Evolutionary conservation across 345 rosid genomes (phyloP).

Genomic region (Trapa bicornis): DNA sequence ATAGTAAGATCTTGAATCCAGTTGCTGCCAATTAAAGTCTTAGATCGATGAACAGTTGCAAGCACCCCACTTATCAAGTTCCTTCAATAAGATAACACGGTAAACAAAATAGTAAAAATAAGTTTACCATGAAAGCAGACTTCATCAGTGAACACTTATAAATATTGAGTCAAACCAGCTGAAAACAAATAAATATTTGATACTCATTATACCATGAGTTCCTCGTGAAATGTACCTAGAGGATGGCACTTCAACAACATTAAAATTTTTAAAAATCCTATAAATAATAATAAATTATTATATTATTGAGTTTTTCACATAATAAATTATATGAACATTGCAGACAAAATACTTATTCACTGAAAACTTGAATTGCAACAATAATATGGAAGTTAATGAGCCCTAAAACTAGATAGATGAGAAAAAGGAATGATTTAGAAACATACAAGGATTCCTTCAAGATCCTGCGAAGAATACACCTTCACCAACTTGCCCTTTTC

Average conservation of each 20-base stretch:
- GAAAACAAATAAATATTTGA: too few species aligned
- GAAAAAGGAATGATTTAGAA: background rate
- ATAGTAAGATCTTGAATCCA: background rate
- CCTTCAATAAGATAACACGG: background rate
- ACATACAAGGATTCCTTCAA: constrained; percentile 86
- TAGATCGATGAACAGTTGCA: background rate
- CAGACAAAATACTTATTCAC: background rate
- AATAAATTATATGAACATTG: too few species aligned
- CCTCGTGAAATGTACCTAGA: background rate
- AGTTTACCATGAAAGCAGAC: background rate
- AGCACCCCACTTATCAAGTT: too few species aligned
- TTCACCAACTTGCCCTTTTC: constrained; percentile 82
- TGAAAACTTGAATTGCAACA: background rate
- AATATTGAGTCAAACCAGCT: too few species aligned
- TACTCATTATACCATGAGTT: too few species aligned
- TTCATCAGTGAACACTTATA: background rate
- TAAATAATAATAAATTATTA: too few species aligned
- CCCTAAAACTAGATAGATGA: background rate
- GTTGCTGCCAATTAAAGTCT: background rate
- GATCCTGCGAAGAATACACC: constrained; percentile 73
- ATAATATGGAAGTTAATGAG: background rate
- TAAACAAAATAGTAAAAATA: background rate
- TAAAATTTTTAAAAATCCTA: too few species aligned
- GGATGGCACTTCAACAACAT: too few species aligned
- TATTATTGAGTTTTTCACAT: too few species aligned